Evolutionary conservation across 2,329 filamentous ascomycete species (phyloP).

Genomic region (Aplosporella prunicola): DNA sequence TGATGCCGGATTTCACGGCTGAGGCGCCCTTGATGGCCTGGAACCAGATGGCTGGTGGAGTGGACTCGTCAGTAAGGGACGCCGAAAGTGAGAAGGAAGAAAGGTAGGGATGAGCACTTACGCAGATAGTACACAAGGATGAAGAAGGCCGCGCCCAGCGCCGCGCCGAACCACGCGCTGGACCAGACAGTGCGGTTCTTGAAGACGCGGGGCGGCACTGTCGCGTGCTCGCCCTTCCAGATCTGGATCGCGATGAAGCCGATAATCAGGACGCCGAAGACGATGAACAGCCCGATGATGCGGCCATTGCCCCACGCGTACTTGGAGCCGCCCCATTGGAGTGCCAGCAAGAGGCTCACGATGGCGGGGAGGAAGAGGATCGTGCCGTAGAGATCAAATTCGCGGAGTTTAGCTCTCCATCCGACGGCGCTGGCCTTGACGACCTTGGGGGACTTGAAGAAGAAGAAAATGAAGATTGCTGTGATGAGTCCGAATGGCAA

Average conservation of each 20-base stretch:
- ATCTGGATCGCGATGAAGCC: conserved; percentile 35
- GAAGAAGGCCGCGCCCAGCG: conserved; percentile 37
- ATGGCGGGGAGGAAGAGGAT: conserved; percentile 37
- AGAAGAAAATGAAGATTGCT: conserved; percentile 30
- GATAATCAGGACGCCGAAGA: conserved; percentile 34
- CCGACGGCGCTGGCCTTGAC: conserved; percentile 25
- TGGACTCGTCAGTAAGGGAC: conserved; percentile 12
- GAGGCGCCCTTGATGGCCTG: conserved; percentile 40
- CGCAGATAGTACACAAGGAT: conserved; percentile 37
- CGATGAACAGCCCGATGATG: conserved; percentile 39
- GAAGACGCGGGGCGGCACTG: conserved; percentile 29
- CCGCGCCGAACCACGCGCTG: conserved; percentile 31
- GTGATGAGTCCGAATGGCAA: conserved; percentile 42
- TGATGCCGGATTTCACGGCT: conserved; percentile 39
- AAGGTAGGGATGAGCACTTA: conserved; percentile 7
- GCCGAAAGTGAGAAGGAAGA: not conserved
- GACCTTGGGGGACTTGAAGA: conserved; percentile 26
- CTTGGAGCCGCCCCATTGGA: conserved; percentile 42
- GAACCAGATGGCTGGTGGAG: conserved; percentile 36
- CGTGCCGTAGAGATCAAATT: conserved; percentile 40
- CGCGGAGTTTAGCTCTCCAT: conserved; percentile 30
- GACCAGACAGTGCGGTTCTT: conserved; percentile 37
- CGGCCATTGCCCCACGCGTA: conserved; percentile 36
- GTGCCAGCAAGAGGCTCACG: conserved; percentile 40
- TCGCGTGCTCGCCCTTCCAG: conserved; percentile 36